A percentile compares a stretch with the other conserved stretches of the same genome.
phyloP scores from a whole-genome alignment of 164 flowering plant genomes.

The Sextonia rubra region DNA sequence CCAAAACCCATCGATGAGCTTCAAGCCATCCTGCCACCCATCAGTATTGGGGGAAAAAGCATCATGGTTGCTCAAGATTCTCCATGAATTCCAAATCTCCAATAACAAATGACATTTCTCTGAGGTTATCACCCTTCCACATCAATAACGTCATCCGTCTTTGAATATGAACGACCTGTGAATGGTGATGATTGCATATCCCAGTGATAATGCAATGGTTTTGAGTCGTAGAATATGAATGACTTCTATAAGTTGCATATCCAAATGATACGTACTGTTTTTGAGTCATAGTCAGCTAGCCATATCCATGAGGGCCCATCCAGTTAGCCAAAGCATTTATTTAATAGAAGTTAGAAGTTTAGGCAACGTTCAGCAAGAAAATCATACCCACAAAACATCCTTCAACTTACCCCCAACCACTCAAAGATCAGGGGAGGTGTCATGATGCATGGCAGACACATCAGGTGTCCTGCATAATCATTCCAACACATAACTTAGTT shows the following conservation, averaged over 20 bases:
- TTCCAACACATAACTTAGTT: neutral
- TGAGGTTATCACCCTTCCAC: neutral
- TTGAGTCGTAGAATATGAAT: neutral
- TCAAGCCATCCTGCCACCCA: too few relatives aligned
- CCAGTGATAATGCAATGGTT: neutral
- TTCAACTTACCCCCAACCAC: conserved; percentile 75
- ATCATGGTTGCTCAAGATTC: neutral
- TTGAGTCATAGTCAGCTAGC: neutral
- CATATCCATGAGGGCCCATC: neutral
- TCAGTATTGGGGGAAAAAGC: neutral
- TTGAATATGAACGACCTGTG: neutral
- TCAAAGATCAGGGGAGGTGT: conserved; percentile 72
- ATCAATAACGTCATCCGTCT: neutral
- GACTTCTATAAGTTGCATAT: neutral
- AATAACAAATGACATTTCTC: neutral
- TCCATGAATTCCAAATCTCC: neutral
- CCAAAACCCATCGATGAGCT: neutral
- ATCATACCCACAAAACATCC: conserved; percentile 73
- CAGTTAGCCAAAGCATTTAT: neutral
- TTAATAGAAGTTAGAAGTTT: neutral
- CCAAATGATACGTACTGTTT: neutral
- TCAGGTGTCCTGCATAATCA: conserved; percentile 77
- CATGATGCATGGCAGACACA: conserved; percentile 97
- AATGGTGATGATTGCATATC: neutral
- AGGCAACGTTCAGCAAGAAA: neutral